Evolutionary conservation across 2,329 filamentous ascomycete species (phyloP).

Genomic region (Daldinia eschscholtzii): DNA sequence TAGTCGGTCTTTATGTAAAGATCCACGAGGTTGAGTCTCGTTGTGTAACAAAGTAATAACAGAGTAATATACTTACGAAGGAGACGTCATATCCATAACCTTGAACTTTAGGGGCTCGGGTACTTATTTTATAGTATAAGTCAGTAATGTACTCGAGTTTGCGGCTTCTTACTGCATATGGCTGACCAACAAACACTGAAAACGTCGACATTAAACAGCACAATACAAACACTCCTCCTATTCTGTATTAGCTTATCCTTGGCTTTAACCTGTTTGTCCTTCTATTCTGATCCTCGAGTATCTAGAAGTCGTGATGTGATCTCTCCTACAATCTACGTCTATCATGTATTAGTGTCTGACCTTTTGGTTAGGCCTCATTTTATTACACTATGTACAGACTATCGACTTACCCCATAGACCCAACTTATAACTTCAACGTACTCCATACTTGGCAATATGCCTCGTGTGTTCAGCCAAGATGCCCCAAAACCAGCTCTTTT

Average conservation of each 20-base stretch:
- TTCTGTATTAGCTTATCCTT: background rate
- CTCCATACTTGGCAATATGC: slow-evolving; percentile 35
- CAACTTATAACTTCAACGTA: slow-evolving; percentile 20
- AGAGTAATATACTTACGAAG: slow-evolving; percentile 12
- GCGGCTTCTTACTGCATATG: background rate
- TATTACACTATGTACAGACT: slow-evolving; percentile 6
- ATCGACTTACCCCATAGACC: slow-evolving; percentile 16
- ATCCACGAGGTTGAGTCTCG: slow-evolving; percentile 1
- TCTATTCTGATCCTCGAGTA: slow-evolving; percentile 24
- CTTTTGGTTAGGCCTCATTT: slow-evolving; percentile 33
- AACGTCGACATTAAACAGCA: background rate
- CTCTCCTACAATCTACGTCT: background rate
- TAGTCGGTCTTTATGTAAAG: slow-evolving; percentile 12
- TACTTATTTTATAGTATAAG: background rate
- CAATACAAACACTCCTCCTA: background rate
- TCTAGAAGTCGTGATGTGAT: background rate
- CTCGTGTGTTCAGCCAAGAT: slow-evolving; percentile 36
- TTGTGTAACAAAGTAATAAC: slow-evolving; percentile 21
- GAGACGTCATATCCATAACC: slow-evolving; percentile 15
- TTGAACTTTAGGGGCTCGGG: background rate
- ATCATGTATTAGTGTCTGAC: slow-evolving; percentile 22
- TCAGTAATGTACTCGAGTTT: background rate
- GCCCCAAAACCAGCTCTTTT: slow-evolving; percentile 23
- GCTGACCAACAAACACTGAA: slow-evolving; percentile 2
- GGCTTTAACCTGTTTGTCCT: slow-evolving; percentile 3